These are phyloP conservation scores for Trichoderma asperelloides DNA, from an alignment of 495 filamentous ascomycete species.

Conservation along the genomic window DNA sequence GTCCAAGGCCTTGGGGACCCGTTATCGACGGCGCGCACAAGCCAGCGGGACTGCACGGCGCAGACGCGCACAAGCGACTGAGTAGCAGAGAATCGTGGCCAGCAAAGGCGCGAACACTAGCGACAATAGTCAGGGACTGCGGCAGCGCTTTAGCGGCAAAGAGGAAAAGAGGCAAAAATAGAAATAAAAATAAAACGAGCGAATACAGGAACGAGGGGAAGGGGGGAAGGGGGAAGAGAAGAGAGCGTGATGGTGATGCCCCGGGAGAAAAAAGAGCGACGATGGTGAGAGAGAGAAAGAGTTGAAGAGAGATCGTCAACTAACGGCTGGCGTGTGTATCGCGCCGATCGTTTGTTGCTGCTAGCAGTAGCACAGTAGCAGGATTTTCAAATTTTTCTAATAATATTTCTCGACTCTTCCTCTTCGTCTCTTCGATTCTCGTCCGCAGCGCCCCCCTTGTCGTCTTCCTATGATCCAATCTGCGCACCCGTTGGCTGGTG, in stretches of 20 bases:
- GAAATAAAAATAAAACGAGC: neutral
- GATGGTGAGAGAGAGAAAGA: neutral
- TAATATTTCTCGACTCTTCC: neutral
- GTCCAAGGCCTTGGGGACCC: neutral
- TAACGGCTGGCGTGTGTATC: neutral
- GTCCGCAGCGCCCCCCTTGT: neutral
- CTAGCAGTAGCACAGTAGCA: neutral
- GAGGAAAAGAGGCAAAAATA: neutral
- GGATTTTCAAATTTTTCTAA: neutral
- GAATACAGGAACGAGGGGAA: neutral
- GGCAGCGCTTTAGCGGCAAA: neutral
- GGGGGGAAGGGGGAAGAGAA: neutral
- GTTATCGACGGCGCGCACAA: slow-evolving; percentile 1
- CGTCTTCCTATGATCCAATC: neutral
- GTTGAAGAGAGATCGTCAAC: neutral
- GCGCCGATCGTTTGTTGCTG: neutral
- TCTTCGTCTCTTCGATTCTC: neutral
- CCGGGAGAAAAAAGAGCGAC: neutral
- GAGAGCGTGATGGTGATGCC: neutral
- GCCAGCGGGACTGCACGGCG: neutral
- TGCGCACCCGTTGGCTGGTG: neutral
- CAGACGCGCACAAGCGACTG: neutral
- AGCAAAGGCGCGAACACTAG: neutral
- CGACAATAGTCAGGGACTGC: neutral
- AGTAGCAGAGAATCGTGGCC: neutral